Base-by-base conservation (phyloP, 1,284 basidiomycete species). In the Psilocybe mexicana region DNA sequence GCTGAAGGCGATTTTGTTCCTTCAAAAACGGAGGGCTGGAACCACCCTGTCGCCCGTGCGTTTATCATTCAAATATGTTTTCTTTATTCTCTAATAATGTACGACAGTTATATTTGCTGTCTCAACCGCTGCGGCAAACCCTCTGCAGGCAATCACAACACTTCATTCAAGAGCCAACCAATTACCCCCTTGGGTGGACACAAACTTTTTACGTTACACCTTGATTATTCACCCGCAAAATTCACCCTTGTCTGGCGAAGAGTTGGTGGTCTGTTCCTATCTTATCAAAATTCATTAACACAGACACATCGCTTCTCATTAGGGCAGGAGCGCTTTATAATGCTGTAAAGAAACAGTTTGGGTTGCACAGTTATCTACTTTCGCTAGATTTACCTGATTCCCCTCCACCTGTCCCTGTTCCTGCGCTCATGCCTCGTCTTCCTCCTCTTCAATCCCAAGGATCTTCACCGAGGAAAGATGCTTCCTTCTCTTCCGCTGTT, bases 301-400 rank as follows among this genome's bases (percentile, higher is more conserved):
- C 59, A 26, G 46, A 46, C 52, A 38, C 11, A 7, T 36, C 28
- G 52, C 26, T 55, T 52, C 30, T 33, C 8, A 33, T 10, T 63
- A 93, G 90, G 74, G 87, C 88, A 36, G 79, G 78, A 42, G 88
- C 90, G 3, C 76, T 93, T 11, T 87, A 85, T 69, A 93, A 92
- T 66, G 90, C 90, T 1, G 85, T 89, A 54, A 93, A 88, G 79
- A 92, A 90, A 67, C 90, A 92, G 68, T 89, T 84, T 70, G 90
- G 90, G 14, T 73, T 91, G 12, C 84, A 93, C 65, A 83, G 81
- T 48, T 89, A 87, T 69, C 76, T 93, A 3, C 80, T 93, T 50
- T 71, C 81, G 11, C 75, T 93, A 6, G 69, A 74, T 24, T 74
- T 92, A 24, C 86, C 89, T 11, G 77, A 77, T 30, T 78, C 85